A percentile compares a stretch with the other conserved stretches of the same genome.
Conservation (phyloP, 805 yeast species). For the Schizosaccharomyces cryophilus region DNA sequence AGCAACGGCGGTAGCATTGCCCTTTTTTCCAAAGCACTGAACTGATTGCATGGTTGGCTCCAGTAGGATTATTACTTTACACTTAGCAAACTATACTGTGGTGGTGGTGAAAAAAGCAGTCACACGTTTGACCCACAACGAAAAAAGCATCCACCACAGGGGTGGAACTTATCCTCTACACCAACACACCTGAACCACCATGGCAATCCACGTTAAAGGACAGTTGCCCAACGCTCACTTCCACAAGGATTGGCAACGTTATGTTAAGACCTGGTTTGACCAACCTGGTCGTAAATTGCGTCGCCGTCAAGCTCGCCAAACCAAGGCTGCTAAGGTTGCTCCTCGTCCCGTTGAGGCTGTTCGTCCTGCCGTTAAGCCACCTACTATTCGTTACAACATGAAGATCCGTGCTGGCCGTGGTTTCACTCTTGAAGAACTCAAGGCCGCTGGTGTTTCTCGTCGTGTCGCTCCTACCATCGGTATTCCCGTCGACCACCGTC, state of each 20-base stretch:
- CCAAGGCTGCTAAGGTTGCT: constrained; percentile 83
- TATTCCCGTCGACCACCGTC: constrained; percentile 98
- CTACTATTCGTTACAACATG: constrained; percentile 97
- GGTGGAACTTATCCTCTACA: neutral
- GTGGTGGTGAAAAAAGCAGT: neutral
- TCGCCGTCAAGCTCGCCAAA: constrained; percentile 83
- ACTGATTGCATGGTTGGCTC: constrained; percentile 6
- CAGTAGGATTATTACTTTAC: constrained; percentile 24
- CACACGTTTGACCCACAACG: neutral
- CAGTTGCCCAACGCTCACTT: constrained; percentile 3
- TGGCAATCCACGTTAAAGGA: constrained; percentile 3
- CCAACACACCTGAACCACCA: constrained; percentile 1
- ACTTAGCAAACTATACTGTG: neutral
- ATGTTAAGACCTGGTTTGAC: constrained; percentile 98
- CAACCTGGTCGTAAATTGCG: constrained; percentile 98
- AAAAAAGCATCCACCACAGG: neutral
- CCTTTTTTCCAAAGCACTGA: constrained; percentile 98
- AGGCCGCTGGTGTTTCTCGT: constrained; percentile 81
- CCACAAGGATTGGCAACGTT: constrained; percentile 86
- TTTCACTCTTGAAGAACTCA: constrained; percentile 90
- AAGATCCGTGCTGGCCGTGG: constrained; percentile 99
- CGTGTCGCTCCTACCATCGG: constrained; percentile 97
- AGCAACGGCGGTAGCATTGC: constrained; percentile 99
- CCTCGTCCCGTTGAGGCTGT: constrained; percentile 93
- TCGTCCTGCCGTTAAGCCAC: constrained; percentile 96